Conservation (phyloP, 192 early-diverging fungal species). For the Mortierella antarctica region DNA sequence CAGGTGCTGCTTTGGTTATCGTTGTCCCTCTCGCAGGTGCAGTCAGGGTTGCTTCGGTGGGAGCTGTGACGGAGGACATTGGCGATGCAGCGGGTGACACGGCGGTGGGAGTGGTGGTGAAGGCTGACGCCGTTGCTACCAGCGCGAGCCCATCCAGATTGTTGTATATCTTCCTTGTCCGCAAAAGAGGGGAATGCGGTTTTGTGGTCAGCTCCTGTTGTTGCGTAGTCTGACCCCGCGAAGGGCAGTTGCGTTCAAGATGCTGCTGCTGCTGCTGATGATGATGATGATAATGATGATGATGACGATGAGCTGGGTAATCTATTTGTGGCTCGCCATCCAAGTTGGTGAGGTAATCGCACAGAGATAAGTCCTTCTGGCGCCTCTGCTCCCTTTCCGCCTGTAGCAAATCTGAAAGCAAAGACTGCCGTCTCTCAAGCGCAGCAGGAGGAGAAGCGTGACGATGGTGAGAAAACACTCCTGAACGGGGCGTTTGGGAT, state of each 20-base stretch:
- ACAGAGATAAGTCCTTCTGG: background rate
- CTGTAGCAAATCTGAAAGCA: slow-evolving; percentile 24
- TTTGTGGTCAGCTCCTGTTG: background rate
- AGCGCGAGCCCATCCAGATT: slow-evolving; percentile 10
- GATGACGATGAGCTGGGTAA: background rate
- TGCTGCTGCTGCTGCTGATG: background rate
- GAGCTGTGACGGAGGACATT: too few relatives aligned
- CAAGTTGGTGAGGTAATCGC: background rate
- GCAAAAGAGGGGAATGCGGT: background rate
- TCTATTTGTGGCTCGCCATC: slow-evolving; percentile 11
- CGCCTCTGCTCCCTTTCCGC: slow-evolving; percentile 19
- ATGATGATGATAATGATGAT: background rate
- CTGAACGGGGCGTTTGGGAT: background rate
- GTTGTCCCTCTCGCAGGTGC: too few relatives aligned
- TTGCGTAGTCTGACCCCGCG: background rate
- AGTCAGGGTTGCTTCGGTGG: too few relatives aligned
- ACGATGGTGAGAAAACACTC: background rate
- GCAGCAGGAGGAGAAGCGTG: background rate
- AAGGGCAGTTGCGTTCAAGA: too few relatives aligned
- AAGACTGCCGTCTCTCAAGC: slow-evolving; percentile 19
- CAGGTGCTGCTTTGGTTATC: too few relatives aligned
- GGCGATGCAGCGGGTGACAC: too few relatives aligned
- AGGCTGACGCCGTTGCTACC: too few relatives aligned
- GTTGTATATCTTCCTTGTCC: slow-evolving; percentile 13
- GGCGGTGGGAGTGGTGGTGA: too few relatives aligned